These are phyloP conservation scores for Camelina neglecta DNA, from an alignment of 345 rosid genomes.

Conservation along the genomic window DNA sequence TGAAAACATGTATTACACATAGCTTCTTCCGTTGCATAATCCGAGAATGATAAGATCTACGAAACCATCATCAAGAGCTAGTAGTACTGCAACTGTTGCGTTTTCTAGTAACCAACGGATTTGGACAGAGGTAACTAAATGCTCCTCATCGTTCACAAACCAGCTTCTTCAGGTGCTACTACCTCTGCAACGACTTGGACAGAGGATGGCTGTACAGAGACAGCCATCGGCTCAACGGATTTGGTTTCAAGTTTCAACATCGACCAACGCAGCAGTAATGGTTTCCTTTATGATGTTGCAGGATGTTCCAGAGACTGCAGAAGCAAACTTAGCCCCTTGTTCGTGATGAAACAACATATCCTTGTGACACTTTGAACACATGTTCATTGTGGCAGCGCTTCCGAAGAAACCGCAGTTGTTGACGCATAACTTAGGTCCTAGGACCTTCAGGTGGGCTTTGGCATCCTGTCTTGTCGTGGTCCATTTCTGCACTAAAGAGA, in stretches of 20 bases:
- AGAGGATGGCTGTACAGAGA: constrained; percentile 51
- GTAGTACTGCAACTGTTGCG: no score
- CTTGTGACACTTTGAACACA: constrained; percentile 98
- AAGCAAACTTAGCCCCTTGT: constrained; percentile 72
- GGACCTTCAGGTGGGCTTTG: constrained; percentile 85
- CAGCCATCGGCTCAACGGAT: constrained; percentile 50
- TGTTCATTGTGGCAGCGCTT: constrained; percentile 88
- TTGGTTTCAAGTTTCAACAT: constrained; percentile 51
- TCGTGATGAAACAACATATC: constrained; percentile 68
- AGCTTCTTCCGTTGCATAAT: no score
- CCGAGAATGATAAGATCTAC: no score
- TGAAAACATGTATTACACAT: no score
- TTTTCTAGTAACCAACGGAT: no score
- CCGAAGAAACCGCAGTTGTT: constrained; percentile 96
- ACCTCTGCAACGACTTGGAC: constrained; percentile 43
- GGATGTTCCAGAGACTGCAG: constrained; percentile 63
- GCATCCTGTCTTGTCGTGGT: constrained; percentile 93
- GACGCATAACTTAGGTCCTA: constrained; percentile 73
- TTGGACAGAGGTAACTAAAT: no score
- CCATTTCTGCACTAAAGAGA: constrained; percentile 59
- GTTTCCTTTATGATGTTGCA: constrained; percentile 54
- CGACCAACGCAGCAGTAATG: constrained; percentile 48
- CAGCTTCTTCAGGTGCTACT: constrained; percentile 46
- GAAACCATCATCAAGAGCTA: no score
- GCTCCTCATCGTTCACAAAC: no score